Evolutionary conservation across 2,329 filamentous ascomycete species (phyloP).

Genomic region (Microsporum audouinii): DNA sequence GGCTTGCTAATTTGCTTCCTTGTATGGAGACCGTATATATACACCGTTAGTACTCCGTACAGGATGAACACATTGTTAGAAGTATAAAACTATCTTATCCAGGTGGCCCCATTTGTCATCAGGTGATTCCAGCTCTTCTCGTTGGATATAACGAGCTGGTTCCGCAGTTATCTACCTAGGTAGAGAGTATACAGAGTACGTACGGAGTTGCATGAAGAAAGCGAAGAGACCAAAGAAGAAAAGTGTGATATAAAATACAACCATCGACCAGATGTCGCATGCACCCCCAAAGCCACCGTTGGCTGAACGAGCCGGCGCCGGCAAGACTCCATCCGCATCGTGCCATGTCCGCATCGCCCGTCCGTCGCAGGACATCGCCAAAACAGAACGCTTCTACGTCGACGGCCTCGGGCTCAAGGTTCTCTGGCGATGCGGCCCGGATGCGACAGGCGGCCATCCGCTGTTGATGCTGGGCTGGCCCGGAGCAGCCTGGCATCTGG

Average conservation of each 20-base stretch:
- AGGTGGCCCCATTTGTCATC: too few relatives aligned
- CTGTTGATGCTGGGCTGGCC: slow-evolving; percentile 35
- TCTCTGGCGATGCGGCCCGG: slow-evolving; percentile 26
- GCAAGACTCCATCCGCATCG: slow-evolving; percentile 8
- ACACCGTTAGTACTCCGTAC: neutral
- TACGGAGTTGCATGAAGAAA: neutral
- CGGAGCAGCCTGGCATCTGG: slow-evolving; percentile 33
- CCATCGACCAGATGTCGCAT: too few relatives aligned
- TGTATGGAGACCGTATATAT: too few relatives aligned
- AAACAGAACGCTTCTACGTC: slow-evolving; percentile 34
- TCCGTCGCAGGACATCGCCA: slow-evolving; percentile 30
- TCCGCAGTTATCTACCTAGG: too few relatives aligned
- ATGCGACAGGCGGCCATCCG: slow-evolving; percentile 30
- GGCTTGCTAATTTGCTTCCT: neutral
- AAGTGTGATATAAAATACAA: too few relatives aligned
- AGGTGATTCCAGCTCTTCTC: too few relatives aligned
- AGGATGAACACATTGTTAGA: neutral
- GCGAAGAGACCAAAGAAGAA: too few relatives aligned
- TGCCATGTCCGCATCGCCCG: slow-evolving; percentile 32
- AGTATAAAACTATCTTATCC: too few relatives aligned
- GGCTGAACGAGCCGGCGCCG: slow-evolving; percentile 1
- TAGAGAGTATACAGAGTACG: neutral
- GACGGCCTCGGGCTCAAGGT: slow-evolving; percentile 32
- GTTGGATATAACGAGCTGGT: too few relatives aligned
- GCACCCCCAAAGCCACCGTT: neutral